Evolutionary conservation across 495 filamentous ascomycete species (phyloP).

Genomic region (Penicillium pancosmium): DNA sequence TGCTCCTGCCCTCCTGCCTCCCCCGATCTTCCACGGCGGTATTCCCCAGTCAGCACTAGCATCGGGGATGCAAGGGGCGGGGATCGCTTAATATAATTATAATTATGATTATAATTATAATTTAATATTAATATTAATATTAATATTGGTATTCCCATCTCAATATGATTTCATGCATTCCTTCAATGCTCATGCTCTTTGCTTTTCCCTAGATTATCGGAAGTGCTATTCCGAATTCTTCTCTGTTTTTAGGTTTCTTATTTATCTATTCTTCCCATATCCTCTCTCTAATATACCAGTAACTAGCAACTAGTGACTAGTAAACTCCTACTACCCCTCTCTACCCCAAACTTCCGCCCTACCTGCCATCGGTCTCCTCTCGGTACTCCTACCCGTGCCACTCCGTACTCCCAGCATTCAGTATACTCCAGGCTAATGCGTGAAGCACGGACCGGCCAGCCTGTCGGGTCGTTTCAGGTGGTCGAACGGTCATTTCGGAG

Average conservation of each 20-base stretch:
- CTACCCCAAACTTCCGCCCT: no score
- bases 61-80: conserved; percentile 13
- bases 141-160: neutral
- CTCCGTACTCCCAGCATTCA: conserved; percentile 6
- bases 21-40: conserved; percentile 5
- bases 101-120: neutral
- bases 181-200: no score
- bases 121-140: neutral
- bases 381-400: neutral
- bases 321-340: no score
- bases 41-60: conserved; percentile 26
- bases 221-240: no score
- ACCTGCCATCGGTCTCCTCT: neutral
- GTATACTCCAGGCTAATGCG: conserved; percentile 25
- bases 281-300: no score
- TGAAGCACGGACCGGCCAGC: conserved; percentile 38
- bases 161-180: no score
- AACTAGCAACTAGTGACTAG: no score
- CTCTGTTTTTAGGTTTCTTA: no score
- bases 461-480: conserved; percentile 38
- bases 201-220: no score
- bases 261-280: no score
- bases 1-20: neutral
- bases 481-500: conserved; percentile 11
- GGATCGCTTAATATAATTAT: neutral